Percentiles rank a stretch among this genome's conserved stretches.
Conservation (phyloP, 805 yeast genomes). For the Scheffersomyces coipomensis region DNA sequence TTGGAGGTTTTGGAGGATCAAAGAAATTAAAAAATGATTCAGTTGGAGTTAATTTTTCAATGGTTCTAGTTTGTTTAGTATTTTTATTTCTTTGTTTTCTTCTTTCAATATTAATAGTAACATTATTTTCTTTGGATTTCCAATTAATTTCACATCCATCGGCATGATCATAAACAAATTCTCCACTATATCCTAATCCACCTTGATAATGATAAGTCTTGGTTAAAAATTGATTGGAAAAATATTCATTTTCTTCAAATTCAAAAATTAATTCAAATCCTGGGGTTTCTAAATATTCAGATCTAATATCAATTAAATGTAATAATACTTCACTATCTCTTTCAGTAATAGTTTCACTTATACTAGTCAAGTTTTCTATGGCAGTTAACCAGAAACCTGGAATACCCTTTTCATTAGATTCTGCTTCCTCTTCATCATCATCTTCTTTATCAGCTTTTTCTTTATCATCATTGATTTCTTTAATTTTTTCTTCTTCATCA, state of each 20-base stretch:
- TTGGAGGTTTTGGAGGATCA: slow-evolving; percentile 83
- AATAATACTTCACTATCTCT: slow-evolving; percentile 84
- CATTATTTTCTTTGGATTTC: slow-evolving; percentile 76
- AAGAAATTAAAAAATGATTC: slow-evolving; percentile 96
- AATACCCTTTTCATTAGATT: slow-evolving; percentile 60
- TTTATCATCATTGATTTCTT: slow-evolving; percentile 10
- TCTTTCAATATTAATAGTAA: slow-evolving; percentile 84
- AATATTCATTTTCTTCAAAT: slow-evolving; percentile 72
- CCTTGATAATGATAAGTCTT: slow-evolving; percentile 93
- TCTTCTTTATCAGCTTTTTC: slow-evolving; percentile 40
- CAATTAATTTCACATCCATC: slow-evolving; percentile 86
- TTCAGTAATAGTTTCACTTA: slow-evolving; percentile 82
- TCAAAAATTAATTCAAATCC: slow-evolving; percentile 88
- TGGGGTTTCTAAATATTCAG: slow-evolving; percentile 79
- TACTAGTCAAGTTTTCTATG: slow-evolving; percentile 76
- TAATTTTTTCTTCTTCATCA: slow-evolving; percentile 20
- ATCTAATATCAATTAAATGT: slow-evolving; percentile 63
- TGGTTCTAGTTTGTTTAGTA: slow-evolving; percentile 93
- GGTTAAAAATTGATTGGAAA: slow-evolving; percentile 67
- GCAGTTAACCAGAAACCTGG: slow-evolving; percentile 98
- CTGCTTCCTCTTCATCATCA: slow-evolving; percentile 40
- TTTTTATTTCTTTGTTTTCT: slow-evolving; percentile 96
- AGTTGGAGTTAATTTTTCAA: slow-evolving; percentile 90
- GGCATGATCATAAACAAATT: slow-evolving; percentile 95
- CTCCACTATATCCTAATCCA: slow-evolving; percentile 92